Base-by-base conservation (phyloP, 768 basidiomycete species). In the Collybia sordida region DNA sequence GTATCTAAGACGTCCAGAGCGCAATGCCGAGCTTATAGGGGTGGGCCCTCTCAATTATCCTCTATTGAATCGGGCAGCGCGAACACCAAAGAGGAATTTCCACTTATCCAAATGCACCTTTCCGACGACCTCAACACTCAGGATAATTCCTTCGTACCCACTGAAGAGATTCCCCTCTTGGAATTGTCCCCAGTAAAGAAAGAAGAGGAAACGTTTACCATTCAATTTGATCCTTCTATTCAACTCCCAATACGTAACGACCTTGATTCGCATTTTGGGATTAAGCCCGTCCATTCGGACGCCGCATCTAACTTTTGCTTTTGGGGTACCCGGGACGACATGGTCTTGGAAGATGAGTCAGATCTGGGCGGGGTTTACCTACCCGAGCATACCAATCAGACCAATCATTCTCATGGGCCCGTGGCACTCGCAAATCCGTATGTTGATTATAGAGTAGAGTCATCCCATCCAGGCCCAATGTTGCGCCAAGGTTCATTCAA, bases 121-220 rank as follows among this genome's bases (percentile, higher is more conserved):
- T 5, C 41, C 21, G 21, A 35, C n/a, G 23, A 24, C 17, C 41
- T 21, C 24, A 36, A 15, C 25, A 18, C 22, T 12, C 15, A 45
- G 14, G 53, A 53, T 7, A 59, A 52, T 25, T 59, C 43, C 5
- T 75, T 73, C 31, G 62, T 74, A 9, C 43, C 65, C 6, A 75
- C 64, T 14, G 52, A 60, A 4, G 64, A 71, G 1, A 75, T 74
- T 38, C 72, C 71, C 5, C 44, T 57, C 45, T 58, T 73, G 31
- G 59, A 63, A 35, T 64, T 73, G 14, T 62, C 67, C 48, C 24
- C 34, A 8, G 9, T 45, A 14, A 37, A 47, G 42, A 8, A 42
- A 19, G 47, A 49, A 49, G 37, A 58, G 53, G 67, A 69, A 51
- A 7, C 40, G 35, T 24, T 2, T 25, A 31, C 9, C 23, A 14